Evolutionary conservation across 345 rosid genomes (phyloP), one percentile per base, ranked within the genome.

Genomic region (Brassica cretica): DNA sequence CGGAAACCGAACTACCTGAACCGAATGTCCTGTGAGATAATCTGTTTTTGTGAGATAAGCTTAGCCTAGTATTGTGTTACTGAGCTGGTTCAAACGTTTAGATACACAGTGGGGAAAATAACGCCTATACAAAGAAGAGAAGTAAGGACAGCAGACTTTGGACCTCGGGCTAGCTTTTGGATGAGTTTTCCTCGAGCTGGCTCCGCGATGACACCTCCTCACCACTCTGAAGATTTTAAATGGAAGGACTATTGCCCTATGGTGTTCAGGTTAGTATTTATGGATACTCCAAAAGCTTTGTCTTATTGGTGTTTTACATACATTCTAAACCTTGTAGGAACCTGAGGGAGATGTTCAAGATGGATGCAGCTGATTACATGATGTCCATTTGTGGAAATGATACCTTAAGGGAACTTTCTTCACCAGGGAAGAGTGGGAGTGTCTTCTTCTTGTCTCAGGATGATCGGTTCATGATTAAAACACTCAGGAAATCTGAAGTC

Each of bases 181-280:
- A 95, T 95, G 98, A 81, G 81, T 76, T 95, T 95, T 78, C 99
- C 97, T 12, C 89, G 88, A 82, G 93, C 80, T 73, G 99, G 99
- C 14, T 95, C 98, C 53, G 91, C 90, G 44, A 76, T 91, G 83
- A 93, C 99, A 33, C 99, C 97, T 69, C 84, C 98, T 74, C 99
- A 95, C 72, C 97, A 82, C 72, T 93, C 98, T 0, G 98, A 91
- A 51, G 99, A 87, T 79, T 95, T 95, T 75, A 95, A 88, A 79
- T 95, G 99, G 98, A 95, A 95, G 80, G 99, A 95, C 77, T 95
- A 93, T 78, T 95, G 99, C 79, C 98, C 99, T 24, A 95, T 95
- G 97, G 98, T 93, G 62, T 93, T 95, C 93, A 95, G 99, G 99
- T 92, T 67, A 75, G 83, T 67, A 25, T 4, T 46, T 60, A 8